Evolutionary conservation across 306 rosid species (phyloP), one percentile per base, ranked within the genome.

Genomic region (Castanea mollissima): DNA sequence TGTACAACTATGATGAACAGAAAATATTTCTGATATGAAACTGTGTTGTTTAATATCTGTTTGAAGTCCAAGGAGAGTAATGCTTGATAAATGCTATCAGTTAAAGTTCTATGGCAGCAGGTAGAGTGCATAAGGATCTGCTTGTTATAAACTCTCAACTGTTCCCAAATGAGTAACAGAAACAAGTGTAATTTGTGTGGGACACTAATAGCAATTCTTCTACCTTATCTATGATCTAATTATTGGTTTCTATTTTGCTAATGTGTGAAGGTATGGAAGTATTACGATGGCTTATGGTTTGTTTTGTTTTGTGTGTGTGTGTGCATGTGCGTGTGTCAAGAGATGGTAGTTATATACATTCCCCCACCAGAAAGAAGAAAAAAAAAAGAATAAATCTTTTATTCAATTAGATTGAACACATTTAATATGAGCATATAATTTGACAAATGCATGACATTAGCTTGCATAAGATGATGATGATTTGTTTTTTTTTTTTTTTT

Each of bases 221-320:
- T 63, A 19, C 55, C 65, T 6, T 59, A 32, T 14, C 27, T 1
- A 10, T 59, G 5, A 11, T 51, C 69, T 81, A 69, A 31, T 65
- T 67, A 31, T 44, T 74, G 29, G 63, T 57, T 77, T 51, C 62
- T 49, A 34, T 58, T 76, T 14, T 59, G 60, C 59, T 55, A 67
- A 59, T 44, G 18, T 29, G 69, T 55, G 63, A 11, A 41, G 46
- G 46, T 41, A 8, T 49, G 54, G 54, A 49, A 13, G 54, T 16
- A 49, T 49, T 49, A 11, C 1, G 16, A 1, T 2, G 54, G 14
- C 5, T 49, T 49, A 12, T 10, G 54, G 14, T 49, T 49, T 49
- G 54, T 13, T 10, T 49, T 49, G 14, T 49, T 49, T 1, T 49
- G 14, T 0, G 14, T 49, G 46, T 13, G 4, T 1, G 3, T 7